Evolutionary conservation across 2,329 filamentous ascomycete genomes (phyloP).

Genomic region (Onygena corvina): DNA sequence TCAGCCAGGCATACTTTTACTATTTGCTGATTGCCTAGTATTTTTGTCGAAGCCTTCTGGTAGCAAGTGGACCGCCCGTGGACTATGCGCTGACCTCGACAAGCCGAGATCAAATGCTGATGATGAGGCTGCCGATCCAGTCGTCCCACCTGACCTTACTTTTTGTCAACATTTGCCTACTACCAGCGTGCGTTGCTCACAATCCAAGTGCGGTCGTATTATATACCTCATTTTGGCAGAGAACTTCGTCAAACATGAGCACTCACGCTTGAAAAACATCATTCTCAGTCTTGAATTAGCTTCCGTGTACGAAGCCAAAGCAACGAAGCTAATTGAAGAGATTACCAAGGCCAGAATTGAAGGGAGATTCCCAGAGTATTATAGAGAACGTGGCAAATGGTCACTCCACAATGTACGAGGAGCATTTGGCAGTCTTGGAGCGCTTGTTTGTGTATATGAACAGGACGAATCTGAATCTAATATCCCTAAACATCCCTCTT

Average conservation of each 20-base stretch:
- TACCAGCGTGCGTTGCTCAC: conserved; percentile 56
- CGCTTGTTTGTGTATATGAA: conserved; percentile 39
- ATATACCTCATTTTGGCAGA: conserved; percentile 27
- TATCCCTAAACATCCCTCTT: conserved; percentile 40
- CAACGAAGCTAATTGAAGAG: conserved; percentile 67
- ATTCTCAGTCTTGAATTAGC: conserved; percentile 59
- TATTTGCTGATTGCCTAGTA: conserved; percentile 74
- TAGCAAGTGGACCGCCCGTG: conserved; percentile 56
- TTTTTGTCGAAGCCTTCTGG: conserved; percentile 59
- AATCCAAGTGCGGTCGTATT: conserved; percentile 30
- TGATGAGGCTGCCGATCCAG: conserved; percentile 32
- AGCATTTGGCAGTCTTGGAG: conserved; percentile 42
- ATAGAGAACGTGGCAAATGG: conserved; percentile 72
- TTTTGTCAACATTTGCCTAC: conserved; percentile 64
- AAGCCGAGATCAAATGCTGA: conserved; percentile 40
- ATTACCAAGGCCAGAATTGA: conserved; percentile 77
- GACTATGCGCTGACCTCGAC: conserved; percentile 72
- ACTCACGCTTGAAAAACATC: conserved; percentile 22
- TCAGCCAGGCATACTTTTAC: conserved; percentile 56
- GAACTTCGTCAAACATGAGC: conserved; percentile 13
- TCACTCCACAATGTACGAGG: conserved; percentile 59
- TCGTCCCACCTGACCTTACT: conserved; percentile 51
- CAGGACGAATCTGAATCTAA: conserved; percentile 29
- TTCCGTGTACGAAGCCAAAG: conserved; percentile 66
- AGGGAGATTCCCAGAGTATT: conserved; percentile 67